A percentile compares a stretch with the other conserved stretches of the same genome.
These are phyloP conservation scores for Sporothrix curviconia DNA, from an alignment of 2,329 filamentous ascomycete genomes.

Conservation along the genomic window DNA sequence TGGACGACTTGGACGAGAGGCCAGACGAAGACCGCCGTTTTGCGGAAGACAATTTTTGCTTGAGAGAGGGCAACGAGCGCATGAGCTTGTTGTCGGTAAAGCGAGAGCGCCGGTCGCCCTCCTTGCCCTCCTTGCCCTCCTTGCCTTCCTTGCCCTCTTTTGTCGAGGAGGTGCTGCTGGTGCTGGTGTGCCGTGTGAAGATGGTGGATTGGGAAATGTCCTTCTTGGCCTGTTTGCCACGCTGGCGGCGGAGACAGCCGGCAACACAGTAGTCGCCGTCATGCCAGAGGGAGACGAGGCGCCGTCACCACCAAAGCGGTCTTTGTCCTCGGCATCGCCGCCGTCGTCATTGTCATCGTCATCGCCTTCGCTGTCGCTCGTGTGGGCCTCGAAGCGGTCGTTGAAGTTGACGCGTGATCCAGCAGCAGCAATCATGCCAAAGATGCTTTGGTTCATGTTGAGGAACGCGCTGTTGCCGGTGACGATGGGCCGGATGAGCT, in stretches of 20 bases:
- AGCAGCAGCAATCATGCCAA: conserved; percentile 84
- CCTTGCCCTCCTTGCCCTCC: conserved; percentile 28
- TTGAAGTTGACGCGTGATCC: conserved; percentile 78
- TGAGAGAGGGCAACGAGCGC: conserved; percentile 57
- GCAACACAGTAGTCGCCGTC: not conserved
- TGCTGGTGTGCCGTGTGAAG: conserved; percentile 22
- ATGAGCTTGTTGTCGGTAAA: conserved; percentile 60
- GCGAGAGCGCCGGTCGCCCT: conserved; percentile 43
- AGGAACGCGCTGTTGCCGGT: conserved; percentile 46
- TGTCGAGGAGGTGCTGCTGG: conserved; percentile 18
- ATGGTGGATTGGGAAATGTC: conserved; percentile 36
- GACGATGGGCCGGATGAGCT: conserved; percentile 39
- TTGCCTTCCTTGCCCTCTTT: conserved; percentile 29
- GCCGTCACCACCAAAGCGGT: conserved; percentile 21
- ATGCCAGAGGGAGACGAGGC: not conserved
- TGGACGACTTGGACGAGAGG: conserved; percentile 26
- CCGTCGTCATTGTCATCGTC: conserved; percentile 34
- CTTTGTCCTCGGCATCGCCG: conserved; percentile 33
- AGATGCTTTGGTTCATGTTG: conserved; percentile 91
- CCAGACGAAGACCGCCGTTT: conserved; percentile 25
- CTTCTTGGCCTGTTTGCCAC: conserved; percentile 7
- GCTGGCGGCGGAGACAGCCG: not conserved
- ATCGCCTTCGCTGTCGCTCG: conserved; percentile 51
- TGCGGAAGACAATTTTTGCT: conserved; percentile 33
- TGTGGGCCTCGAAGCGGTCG: conserved; percentile 69